Percentiles rank a stretch among this genome's conserved stretches.
These are phyloP conservation scores for Globisporangium uncinulatum DNA, from an alignment of 352 stramenopile species.

Conservation along the genomic window DNA sequence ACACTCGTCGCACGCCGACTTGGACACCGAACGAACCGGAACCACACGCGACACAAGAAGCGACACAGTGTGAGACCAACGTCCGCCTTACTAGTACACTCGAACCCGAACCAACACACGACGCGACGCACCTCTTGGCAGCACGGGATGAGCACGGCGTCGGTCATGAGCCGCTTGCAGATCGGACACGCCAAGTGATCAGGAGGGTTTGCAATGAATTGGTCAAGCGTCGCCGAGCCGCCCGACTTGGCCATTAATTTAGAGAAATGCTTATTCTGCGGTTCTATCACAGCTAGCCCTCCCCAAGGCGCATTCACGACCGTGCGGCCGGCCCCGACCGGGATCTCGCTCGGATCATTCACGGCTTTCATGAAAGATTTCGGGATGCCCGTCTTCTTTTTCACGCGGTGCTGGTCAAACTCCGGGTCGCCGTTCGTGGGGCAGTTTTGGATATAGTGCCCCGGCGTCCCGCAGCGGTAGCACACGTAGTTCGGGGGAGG, in stretches of 20 bases:
- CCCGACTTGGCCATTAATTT: conserved; percentile 88
- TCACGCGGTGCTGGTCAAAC: conserved; percentile 85
- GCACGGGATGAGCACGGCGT: conserved; percentile 84
- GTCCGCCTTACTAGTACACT: neutral
- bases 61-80: conserved; percentile 8
- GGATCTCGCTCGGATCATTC: conserved; percentile 80
- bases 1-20: conserved; percentile 84
- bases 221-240: conserved; percentile 85
- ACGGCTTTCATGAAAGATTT: conserved; percentile 88
- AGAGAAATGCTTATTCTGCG: conserved; percentile 89
- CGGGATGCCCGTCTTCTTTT: conserved; percentile 85
- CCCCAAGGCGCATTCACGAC: conserved; percentile 83
- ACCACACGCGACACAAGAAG: conserved; percentile 8
- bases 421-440: conserved; percentile 85
- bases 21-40: too few relatives aligned
- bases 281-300: conserved; percentile 87
- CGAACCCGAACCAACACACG: neutral
- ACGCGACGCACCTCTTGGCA: conserved; percentile 74
- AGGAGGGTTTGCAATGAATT: conserved; percentile 87
- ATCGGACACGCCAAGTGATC: conserved; percentile 86
- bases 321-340: conserved; percentile 76
- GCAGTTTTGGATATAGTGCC: conserved; percentile 88
- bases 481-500: conserved; percentile 83
- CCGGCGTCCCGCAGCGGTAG: conserved; percentile 76
- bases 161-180: conserved; percentile 85